phyloP scores from a whole-genome alignment of 1,284 basidiomycete species.

The Phaffia rhodozyma region DNA sequence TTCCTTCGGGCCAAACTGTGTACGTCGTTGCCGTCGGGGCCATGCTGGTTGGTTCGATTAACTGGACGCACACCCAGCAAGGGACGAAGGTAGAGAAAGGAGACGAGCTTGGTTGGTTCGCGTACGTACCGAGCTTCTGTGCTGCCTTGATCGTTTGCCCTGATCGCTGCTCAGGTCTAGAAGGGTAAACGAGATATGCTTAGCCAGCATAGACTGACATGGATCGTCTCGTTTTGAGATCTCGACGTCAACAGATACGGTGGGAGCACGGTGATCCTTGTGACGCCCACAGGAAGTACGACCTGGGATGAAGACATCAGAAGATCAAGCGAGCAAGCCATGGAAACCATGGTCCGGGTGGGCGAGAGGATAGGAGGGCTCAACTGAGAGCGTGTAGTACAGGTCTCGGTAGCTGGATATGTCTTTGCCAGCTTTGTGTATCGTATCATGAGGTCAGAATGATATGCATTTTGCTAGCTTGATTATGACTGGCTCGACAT shows the following conservation, averaged over 20 bases:
- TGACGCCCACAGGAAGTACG: constrained; percentile 52
- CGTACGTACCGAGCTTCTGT: constrained; percentile 28
- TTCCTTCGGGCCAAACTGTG: constrained; percentile 4
- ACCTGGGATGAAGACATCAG: constrained; percentile 56
- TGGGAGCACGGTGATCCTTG: constrained; percentile 36
- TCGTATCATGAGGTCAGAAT: no score
- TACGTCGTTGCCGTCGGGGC: constrained; percentile 34
- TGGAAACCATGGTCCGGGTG: constrained; percentile 63
- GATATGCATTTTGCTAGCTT: no score
- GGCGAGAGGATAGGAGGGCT: constrained; percentile 34
- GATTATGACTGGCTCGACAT: no score
- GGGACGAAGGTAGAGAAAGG: constrained; percentile 36
- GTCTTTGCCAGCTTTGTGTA: no score
- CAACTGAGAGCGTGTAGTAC: no score
- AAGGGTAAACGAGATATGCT: no score
- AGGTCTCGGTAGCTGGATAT: no score
- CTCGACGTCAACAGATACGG: no score
- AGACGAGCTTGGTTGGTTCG: constrained; percentile 42
- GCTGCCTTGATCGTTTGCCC: neutral
- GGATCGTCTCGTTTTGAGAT: constrained; percentile 33
- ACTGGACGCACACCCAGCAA: constrained; percentile 34
- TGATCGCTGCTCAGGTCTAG: no score
- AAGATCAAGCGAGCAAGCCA: constrained; percentile 44
- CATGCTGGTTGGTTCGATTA: constrained; percentile 44
- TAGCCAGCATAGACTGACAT: neutral